Base-by-base conservation (phyloP, 2,329 filamentous ascomycete genomes). In the Chalara sp. region DNA sequence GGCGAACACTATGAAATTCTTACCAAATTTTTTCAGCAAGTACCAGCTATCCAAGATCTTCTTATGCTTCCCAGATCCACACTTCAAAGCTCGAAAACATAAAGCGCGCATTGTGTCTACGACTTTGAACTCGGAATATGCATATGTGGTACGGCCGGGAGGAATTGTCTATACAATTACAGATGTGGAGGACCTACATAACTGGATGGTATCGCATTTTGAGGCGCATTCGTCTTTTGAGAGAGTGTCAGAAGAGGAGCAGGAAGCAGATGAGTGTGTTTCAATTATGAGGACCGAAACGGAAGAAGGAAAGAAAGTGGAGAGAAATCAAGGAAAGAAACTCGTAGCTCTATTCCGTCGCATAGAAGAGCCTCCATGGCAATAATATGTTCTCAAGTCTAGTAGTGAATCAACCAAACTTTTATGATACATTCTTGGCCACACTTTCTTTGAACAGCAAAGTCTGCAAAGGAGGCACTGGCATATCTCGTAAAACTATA, bases 1-100 rank as follows among this genome's bases (percentile, higher is more conserved):
- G 55, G 88, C 89, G 58, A 99, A 99, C 72, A 89, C 89, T 5
- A 99, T 99, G 93, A 99, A 99, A 68, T 99, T 97, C 69, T 75
- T 99, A n/a, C 92, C 95, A 55, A 97, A 99, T 66, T 96, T 96
- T 76, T 97, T 99, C 75, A 74, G 71, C 49, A 87, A 84, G 63
- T 76, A 72, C 11, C 91, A 96, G 66, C 80, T 99, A 11, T 80
- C 78, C 56, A 95, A 95, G 66, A 88, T 97, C 65, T 99, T 99
- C 69, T 87, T 99, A 62, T 99, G 93, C 74, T 99, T 99, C 66
- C 93, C 93, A 0, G 93, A 99, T 64, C 93, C 93, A 53, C 93
- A 99, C 70, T 99, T 99, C 76, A 99, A 99, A 71, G 83, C 89
- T 10, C 81, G 92, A 56, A 99, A 99, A 70, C 93, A 97, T 74